Evolutionary conservation across 129 eudicot genomes (phyloP), one percentile per base, ranked within the genome.

Genomic region (Saussurea involucrata): DNA sequence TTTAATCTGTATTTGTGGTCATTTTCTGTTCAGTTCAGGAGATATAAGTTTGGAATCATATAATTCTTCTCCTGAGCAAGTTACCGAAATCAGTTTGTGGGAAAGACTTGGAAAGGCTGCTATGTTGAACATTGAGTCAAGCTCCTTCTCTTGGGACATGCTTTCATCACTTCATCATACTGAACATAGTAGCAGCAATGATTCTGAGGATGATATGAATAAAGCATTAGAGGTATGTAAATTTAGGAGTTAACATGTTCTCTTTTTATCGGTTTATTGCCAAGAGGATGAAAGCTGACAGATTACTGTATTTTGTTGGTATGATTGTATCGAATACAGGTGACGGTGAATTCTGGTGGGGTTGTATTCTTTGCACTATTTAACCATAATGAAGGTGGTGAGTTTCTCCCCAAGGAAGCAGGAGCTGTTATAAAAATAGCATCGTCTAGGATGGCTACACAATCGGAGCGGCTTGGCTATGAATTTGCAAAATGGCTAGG

Each of bases 141-240:
- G 90, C 82, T 74, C 91, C 64, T 92, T 95, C 58, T 88, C 95
- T 21, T 95, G 99, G 97, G 85, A 84, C 84, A 87, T 85, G 83
- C 99, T 95, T 82, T 95, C 96, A 46, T 95, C 99, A 63, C 97
- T 95, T 85, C 96, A 92, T 78, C 99, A 95, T 77, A 92, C 99
- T 4, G 97, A 95, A 76, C 94, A 92, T 76, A 84, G 96, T 81
- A 87, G 90, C 76, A 86, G 92, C 81, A 85, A 77, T 65, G 99
- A 95, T 60, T 87, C 99, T 37, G 99, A 95, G 80, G 99, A 95
- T 78, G 97, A 92, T 49, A 92, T 80, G 88, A 86, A 77, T 78
- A 95, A 88, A 77, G 85, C 97, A 78, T 66, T 92, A 63, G 99
- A 95, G 97, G 99, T 91, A 77, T 79, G 79, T 78, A 37, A 71